Evolutionary conservation across 2,329 filamentous ascomycete species (phyloP), one percentile per base, ranked within the genome.

Genomic region (Sarocladium kiliense): DNA sequence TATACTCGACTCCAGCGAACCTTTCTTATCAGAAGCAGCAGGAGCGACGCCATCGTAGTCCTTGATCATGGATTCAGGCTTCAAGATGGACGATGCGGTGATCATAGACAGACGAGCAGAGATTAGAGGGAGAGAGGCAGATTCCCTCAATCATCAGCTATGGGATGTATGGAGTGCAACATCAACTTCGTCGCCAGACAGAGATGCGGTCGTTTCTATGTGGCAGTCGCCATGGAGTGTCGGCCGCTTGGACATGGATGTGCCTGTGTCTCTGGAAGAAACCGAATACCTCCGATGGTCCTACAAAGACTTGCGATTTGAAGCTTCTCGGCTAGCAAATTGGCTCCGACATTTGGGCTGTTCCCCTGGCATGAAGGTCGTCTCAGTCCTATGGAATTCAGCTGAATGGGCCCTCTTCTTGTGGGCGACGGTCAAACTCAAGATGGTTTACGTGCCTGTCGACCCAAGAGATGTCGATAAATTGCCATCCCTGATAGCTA

Each of bases 331-430:
- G 10, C 12, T 51, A 12, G 47, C 10, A 18, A 51, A 21, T 10
- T 27, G n/a, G 25, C 47, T 71, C 7, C 18, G 51, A 19, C 42
- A 26, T 10, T 16, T 62, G 36, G 64, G 68, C 4, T 64, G 65
- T 39, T 58, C 60, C 21, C 58, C 60, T 4, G 64, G 66, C 3
- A 69, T 64, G 62, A 62, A 61, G 12, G 58, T 74, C 5, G 65
- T 62, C 21, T 65, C 63, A 1, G 56, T 72, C 7, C 60, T 72
- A 45, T 61, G 66, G 53, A 74, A 73, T 56, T 69, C 68, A 47
- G 68, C 67, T 3, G 71, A 74, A 65, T 74, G 70, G 69, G 67
- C 58, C 0, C 60, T 74, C 27, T 64, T 68, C 39, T 68, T 73
- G 55, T 74, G 72, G 71, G 63, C 64, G 2, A 62, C 68, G 1